Percentiles rank a stretch among this genome's conserved stretches.
Conservation (phyloP, 2,329 filamentous ascomycete genomes). For the Talaromyces sp. region DNA sequence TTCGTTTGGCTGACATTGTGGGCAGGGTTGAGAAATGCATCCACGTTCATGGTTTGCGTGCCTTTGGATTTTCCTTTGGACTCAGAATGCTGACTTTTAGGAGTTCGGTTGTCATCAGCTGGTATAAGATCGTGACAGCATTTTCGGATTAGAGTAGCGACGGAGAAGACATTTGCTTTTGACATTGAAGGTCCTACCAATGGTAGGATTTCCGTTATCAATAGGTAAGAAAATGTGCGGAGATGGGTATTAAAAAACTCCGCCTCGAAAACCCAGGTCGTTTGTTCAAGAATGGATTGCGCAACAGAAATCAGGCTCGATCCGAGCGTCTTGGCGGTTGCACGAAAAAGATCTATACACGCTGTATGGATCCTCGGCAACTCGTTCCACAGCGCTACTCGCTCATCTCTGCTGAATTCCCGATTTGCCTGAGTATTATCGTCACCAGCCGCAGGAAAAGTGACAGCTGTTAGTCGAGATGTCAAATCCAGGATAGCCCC, state of each 20-base stretch:
- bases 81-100: slow-evolving; percentile 14
- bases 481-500: slow-evolving; percentile 64
- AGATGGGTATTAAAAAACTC: slow-evolving; percentile 49
- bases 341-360: slow-evolving; percentile 58
- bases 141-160: slow-evolving; percentile 58
- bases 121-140: slow-evolving; percentile 72
- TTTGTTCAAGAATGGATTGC: slow-evolving; percentile 64
- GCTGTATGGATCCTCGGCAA: slow-evolving; percentile 71
- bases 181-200: slow-evolving; percentile 62
- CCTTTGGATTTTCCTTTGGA: slow-evolving; percentile 39
- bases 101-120: slow-evolving; percentile 32
- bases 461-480: slow-evolving; percentile 63
- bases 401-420: slow-evolving; percentile 73
- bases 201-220: slow-evolving; percentile 55
- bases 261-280: slow-evolving; percentile 62
- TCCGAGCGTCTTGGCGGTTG: slow-evolving; percentile 55
- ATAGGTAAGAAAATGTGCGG: slow-evolving; percentile 56
- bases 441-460: slow-evolving; percentile 45
- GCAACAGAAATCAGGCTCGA: slow-evolving; percentile 55
- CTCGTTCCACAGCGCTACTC: slow-evolving; percentile 68
- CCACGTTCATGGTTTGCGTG: slow-evolving; percentile 53
- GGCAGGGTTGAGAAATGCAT: slow-evolving; percentile 60
- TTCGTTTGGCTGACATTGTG: slow-evolving; percentile 19
- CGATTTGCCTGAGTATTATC: slow-evolving; percentile 59
- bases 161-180: slow-evolving; percentile 59